These are phyloP conservation scores for Cerioporus squamosus DNA, from an alignment of 1,284 basidiomycete genomes.

Conservation along the genomic window DNA sequence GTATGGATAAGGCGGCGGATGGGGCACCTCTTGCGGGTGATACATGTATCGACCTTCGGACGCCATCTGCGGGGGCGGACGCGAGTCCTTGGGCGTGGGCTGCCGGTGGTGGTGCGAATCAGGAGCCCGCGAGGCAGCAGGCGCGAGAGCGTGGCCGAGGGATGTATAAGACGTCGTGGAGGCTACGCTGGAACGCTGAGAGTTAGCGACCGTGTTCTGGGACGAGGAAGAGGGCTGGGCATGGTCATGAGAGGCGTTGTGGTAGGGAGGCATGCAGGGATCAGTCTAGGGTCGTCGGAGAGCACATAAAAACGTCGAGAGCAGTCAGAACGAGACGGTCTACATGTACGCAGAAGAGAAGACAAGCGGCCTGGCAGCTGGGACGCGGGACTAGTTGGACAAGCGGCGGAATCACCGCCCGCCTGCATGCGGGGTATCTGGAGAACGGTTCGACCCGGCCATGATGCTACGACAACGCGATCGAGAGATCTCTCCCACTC, in stretches of 20 bases:
- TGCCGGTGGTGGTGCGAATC: conserved; percentile 19
- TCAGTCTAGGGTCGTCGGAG: too few relatives aligned
- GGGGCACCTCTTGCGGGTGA: conserved; percentile 40
- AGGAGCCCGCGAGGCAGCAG: conserved; percentile 24
- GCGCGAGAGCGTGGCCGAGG: conserved; percentile 36
- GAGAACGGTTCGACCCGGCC: background rate
- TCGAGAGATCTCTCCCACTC: conserved; percentile 23
- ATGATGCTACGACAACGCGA: conserved; percentile 15
- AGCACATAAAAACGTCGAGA: background rate
- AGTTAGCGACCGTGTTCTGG: conserved; percentile 29
- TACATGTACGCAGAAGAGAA: conserved; percentile 1
- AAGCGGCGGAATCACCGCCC: conserved; percentile 17
- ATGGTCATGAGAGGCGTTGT: conserved; percentile 29
- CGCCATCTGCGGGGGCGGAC: conserved; percentile 44
- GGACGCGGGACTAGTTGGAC: conserved; percentile 18
- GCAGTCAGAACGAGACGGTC: background rate
- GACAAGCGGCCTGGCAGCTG: conserved; percentile 4
- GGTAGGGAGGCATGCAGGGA: conserved; percentile 29
- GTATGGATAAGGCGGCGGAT: conserved; percentile 50
- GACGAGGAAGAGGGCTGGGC: conserved; percentile 30
- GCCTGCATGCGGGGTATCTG: conserved; percentile 9
- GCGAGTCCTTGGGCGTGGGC: conserved; percentile 6
- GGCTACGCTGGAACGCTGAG: conserved; percentile 24
- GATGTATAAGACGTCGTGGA: conserved; percentile 35
- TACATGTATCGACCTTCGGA: conserved; percentile 65